Percentiles rank a stretch among this genome's conserved stretches.
phyloP scores from a whole-genome alignment of 2,329 filamentous ascomycete species.

The Monosporascus sp. region DNA sequence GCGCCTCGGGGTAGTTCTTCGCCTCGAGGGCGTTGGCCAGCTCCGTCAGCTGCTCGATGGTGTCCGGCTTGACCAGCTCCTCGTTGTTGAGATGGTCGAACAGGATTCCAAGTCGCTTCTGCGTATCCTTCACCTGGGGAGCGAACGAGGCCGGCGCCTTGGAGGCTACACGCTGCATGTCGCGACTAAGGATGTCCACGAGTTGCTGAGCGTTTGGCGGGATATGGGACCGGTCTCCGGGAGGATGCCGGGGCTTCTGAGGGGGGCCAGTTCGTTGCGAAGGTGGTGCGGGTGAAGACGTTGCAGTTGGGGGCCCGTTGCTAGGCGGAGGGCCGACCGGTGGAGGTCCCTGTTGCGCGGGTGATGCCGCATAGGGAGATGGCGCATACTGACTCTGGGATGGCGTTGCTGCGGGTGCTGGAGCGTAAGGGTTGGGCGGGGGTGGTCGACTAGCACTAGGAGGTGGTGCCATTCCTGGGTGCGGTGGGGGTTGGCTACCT shows the following conservation, averaged over 20 bases:
- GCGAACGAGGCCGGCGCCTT: conserved; percentile 84
- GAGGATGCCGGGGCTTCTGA: conserved; percentile 62
- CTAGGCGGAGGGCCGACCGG: conserved; percentile 37
- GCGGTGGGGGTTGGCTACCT: conserved; percentile 36
- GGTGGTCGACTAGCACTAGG: conserved; percentile 39
- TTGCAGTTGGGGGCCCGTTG: conserved; percentile 26
- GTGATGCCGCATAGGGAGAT: conserved; percentile 41
- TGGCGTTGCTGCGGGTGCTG: conserved; percentile 40
- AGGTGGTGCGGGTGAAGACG: conserved; percentile 36
- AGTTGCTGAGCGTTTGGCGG: conserved; percentile 69
- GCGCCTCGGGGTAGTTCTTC: conserved; percentile 64
- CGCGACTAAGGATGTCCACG: conserved; percentile 72
- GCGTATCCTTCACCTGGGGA: conserved; percentile 85
- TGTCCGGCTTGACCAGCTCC: conserved; percentile 78
- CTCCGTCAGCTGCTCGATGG: conserved; percentile 59
- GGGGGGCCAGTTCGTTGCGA: conserved; percentile 45
- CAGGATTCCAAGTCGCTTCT: conserved; percentile 86
- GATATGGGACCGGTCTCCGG: conserved; percentile 88
- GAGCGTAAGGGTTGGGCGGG: conserved; percentile 40
- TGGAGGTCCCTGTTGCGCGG: conserved; percentile 32
- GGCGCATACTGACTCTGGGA: conserved; percentile 57
- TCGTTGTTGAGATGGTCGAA: conserved; percentile 98
- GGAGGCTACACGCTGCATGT: conserved; percentile 83
- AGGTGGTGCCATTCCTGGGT: conserved; percentile 22
- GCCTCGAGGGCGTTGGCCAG: conserved; percentile 61